Percentiles rank a stretch among this genome's conserved stretches.
Conservation (phyloP, 495 filamentous ascomycete genomes). For the Lasiosphaeria hispida region DNA sequence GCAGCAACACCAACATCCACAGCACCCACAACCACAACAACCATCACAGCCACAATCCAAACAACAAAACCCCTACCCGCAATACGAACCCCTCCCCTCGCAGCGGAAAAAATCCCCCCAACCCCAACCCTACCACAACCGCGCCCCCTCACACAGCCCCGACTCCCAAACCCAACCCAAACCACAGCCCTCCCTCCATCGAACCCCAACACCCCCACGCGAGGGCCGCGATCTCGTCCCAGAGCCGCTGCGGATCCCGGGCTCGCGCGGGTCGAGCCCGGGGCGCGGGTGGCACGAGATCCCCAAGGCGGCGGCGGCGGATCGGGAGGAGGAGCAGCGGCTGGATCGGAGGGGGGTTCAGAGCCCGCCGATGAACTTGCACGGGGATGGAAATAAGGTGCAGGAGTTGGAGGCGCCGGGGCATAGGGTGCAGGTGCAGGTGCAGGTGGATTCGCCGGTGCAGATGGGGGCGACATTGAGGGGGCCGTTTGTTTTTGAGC, state of each 20-base stretch:
- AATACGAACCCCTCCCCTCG: neutral
- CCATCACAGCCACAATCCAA: neutral
- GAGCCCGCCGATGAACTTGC: too few relatives aligned
- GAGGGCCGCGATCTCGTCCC: neutral
- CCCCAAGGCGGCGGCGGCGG: too few relatives aligned
- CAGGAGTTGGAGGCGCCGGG: too few relatives aligned
- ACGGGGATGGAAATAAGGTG: neutral
- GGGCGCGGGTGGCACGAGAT: too few relatives aligned
- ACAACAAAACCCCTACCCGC: neutral
- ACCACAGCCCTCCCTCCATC: neutral
- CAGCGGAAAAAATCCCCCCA: neutral
- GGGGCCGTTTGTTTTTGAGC: conserved; percentile 9
- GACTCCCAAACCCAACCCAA: neutral
- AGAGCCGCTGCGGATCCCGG: neutral
- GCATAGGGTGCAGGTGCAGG: neutral
- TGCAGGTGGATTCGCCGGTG: neutral
- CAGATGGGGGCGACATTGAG: conserved; percentile 7
- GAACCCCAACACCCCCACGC: too few relatives aligned
- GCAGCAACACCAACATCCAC: neutral
- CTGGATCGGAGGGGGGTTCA: too few relatives aligned
- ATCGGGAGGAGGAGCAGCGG: too few relatives aligned
- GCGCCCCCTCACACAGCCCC: neutral
- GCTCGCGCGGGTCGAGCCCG: too few relatives aligned
- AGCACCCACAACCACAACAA: neutral
- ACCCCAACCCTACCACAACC: neutral